phyloP scores from a whole-genome alignment of 2,329 filamentous ascomycete species.

The Zasmidium cellare region DNA sequence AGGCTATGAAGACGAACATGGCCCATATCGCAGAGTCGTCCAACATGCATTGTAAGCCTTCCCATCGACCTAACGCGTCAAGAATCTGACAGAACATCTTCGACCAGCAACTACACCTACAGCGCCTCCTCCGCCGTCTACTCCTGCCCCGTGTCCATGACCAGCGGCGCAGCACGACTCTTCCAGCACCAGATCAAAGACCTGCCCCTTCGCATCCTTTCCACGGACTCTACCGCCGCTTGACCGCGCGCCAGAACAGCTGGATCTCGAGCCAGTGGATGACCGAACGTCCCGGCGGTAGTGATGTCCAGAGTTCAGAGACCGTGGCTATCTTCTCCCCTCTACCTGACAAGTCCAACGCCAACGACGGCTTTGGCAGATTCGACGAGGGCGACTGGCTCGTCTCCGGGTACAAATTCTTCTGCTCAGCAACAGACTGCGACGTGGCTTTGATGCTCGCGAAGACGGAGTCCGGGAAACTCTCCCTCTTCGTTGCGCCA shows the following conservation, averaged over 20 bases:
- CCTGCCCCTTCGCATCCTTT: constrained; percentile 12
- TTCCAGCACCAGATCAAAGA: constrained; percentile 5
- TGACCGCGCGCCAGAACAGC: constrained; percentile 53
- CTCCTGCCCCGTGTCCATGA: constrained; percentile 21
- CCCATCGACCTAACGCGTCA: not conserved
- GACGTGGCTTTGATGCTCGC: constrained; percentile 66
- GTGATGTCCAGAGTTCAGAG: constrained; percentile 68
- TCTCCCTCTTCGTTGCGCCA: constrained; percentile 66
- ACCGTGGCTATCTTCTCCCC: constrained; percentile 42
- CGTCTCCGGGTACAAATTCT: constrained; percentile 71
- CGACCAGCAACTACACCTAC: constrained; percentile 15
- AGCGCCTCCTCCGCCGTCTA: constrained; percentile 15
- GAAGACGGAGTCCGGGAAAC: constrained; percentile 43
- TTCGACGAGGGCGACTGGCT: constrained; percentile 44
- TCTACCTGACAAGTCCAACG: constrained; percentile 47
- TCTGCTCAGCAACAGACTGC: constrained; percentile 65
- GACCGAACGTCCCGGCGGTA: constrained; percentile 69
- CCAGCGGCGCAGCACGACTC: constrained; percentile 19
- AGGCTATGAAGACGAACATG: constrained; percentile 58
- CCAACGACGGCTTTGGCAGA: constrained; percentile 55
- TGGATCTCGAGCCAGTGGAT: constrained; percentile 79
- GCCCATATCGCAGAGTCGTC: constrained; percentile 10
- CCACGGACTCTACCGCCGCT: constrained; percentile 42
- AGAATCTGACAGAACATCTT: not conserved
- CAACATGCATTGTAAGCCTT: constrained; percentile 14